phyloP scores from a whole-genome alignment of 2,329 filamentous ascomycete species.

The Zalaria obscura region DNA sequence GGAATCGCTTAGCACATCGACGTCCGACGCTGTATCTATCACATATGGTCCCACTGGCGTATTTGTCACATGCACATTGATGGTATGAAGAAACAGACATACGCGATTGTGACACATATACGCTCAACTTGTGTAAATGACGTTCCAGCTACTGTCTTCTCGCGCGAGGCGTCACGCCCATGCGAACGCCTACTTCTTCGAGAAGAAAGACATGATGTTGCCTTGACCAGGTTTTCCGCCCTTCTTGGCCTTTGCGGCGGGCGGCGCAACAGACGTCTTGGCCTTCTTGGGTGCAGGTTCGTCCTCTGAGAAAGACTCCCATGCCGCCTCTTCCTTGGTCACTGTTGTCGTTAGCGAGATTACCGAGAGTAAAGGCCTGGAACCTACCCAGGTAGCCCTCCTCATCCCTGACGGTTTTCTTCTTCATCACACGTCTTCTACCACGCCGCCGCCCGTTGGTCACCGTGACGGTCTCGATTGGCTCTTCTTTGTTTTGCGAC shows the following conservation, averaged over 20 bases:
- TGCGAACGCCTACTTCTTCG: conserved; percentile 47
- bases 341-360: conserved; percentile 37
- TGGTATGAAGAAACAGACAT: no score
- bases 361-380: neutral
- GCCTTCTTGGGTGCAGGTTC: conserved; percentile 49
- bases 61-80: no score
- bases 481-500: conserved; percentile 6
- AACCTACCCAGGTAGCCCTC: conserved; percentile 74
- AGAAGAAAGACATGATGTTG: conserved; percentile 86
- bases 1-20: no score
- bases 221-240: conserved; percentile 45
- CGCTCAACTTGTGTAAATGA: no score
- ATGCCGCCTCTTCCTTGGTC: conserved; percentile 68
- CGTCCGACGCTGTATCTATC: no score
- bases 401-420: conserved; percentile 74
- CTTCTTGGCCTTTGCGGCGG: conserved; percentile 21
- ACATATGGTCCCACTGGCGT: no score
- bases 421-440: conserved; percentile 69
- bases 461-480: conserved; percentile 33
- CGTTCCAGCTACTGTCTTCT: no score
- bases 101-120: no score
- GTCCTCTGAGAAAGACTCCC: conserved; percentile 91
- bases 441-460: conserved; percentile 58
- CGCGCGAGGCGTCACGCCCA: no score
- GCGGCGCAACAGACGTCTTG: conserved; percentile 38